Evolutionary conservation across 2,329 filamentous ascomycete species (phyloP).

Genomic region (Xylariaceae sp.): DNA sequence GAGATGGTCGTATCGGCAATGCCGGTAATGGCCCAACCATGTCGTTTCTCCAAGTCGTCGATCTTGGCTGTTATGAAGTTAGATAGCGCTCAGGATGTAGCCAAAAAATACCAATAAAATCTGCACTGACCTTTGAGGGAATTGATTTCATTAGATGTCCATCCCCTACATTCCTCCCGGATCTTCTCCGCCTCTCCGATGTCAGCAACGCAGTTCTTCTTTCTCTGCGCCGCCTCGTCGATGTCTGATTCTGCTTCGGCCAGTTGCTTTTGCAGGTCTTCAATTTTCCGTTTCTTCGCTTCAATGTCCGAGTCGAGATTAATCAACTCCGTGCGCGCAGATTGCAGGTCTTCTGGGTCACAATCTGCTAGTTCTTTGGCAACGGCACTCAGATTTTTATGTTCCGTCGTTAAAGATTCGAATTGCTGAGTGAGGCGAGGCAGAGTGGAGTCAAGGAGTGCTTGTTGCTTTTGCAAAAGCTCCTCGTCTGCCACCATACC

Average conservation of each 20-base stretch:
- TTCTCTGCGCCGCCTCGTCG: slow-evolving; percentile 57
- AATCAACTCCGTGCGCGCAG: slow-evolving; percentile 63
- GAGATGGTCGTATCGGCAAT: slow-evolving; percentile 59
- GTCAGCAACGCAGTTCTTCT: slow-evolving; percentile 62
- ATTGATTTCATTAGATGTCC: slow-evolving; percentile 76
- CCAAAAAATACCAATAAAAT: neutral
- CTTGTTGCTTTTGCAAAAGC: slow-evolving; percentile 60
- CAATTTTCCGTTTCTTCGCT: slow-evolving; percentile 61
- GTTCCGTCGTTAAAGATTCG: slow-evolving; percentile 57
- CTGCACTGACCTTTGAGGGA: slow-evolving; percentile 62
- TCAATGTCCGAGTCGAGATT: slow-evolving; percentile 62
- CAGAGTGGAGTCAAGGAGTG: slow-evolving; percentile 60
- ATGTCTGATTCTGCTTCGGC: slow-evolving; percentile 61
- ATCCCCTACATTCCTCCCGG: slow-evolving; percentile 82
- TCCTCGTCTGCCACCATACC: slow-evolving; percentile 72
- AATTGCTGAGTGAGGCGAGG: slow-evolving; percentile 59
- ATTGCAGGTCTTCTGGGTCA: slow-evolving; percentile 71
- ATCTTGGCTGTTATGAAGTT: slow-evolving; percentile 53
- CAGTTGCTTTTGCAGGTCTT: slow-evolving; percentile 60
- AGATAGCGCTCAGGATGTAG: slow-evolving; percentile 25
- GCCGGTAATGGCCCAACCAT: slow-evolving; percentile 68
- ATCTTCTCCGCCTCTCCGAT: slow-evolving; percentile 79
- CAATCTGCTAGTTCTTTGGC: slow-evolving; percentile 71
- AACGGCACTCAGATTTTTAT: slow-evolving; percentile 62
- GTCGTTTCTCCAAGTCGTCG: slow-evolving; percentile 56